Percentiles rank a stretch among this genome's conserved stretches.
These are phyloP conservation scores for Paramecium caudatum DNA, from an alignment of 73 alveolate genomes.

Conservation along the genomic window DNA sequence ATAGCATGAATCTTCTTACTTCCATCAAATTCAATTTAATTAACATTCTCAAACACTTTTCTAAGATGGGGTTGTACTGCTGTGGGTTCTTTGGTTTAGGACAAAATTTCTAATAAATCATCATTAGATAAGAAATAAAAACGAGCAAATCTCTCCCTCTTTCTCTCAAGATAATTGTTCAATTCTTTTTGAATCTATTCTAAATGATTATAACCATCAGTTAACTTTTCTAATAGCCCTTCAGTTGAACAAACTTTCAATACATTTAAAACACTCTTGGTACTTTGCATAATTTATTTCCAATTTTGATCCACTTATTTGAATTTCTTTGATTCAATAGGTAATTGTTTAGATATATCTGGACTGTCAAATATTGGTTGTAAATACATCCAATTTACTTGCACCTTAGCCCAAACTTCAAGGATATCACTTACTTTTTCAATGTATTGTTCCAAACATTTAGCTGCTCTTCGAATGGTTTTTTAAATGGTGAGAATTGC, in stretches of 20 bases:
- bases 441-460: conserved; percentile 38
- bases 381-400: conserved; percentile 67
- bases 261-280: conserved; percentile 30
- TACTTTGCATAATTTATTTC: conserved; percentile 41
- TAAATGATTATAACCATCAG: conserved; percentile 29
- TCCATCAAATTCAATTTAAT: conserved; percentile 86
- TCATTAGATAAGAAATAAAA: conserved; percentile 98
- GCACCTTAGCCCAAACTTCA: conserved; percentile 56
- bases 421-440: conserved; percentile 35
- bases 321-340: conserved; percentile 58
- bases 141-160: conserved; percentile 97
- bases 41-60: conserved; percentile 80
- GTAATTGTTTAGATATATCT: conserved; percentile 47
- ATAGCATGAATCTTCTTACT: conserved; percentile 93
- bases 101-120: conserved; percentile 93
- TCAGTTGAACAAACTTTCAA: conserved; percentile 38
- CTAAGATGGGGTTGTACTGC: conserved; percentile 54
- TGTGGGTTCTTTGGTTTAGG: conserved; percentile 46
- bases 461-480: conserved; percentile 17
- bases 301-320: conserved; percentile 57
- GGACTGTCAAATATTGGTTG: conserved; percentile 42
- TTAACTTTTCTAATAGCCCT: neutral
- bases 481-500: conserved; percentile 37
- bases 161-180: conserved; percentile 81
- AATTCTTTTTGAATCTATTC: conserved; percentile 71